Base-by-base conservation (phyloP, 345 rosid genomes). In the Moringa oleifera region DNA sequence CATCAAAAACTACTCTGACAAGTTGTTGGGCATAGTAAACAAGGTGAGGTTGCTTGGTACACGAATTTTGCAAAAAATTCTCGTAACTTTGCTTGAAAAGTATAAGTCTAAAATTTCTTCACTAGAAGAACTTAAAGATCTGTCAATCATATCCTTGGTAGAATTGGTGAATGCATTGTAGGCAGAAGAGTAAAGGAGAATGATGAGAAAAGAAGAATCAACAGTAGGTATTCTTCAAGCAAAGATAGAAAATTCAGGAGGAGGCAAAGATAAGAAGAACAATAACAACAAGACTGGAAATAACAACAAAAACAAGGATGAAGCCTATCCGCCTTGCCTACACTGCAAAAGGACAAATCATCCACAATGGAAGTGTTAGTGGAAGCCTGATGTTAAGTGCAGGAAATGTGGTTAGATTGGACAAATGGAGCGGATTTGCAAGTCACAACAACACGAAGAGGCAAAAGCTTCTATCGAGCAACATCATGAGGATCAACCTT, bases 71-170 rank as follows among this genome's bases (percentile, higher is more conserved):
- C n/a, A 68, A 18, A 60, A 60, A 25, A 37, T 59, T 36, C 19
- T 68, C 24, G 55, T 68, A 0, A 51, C 15, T 7, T 17, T 68
- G 8, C 66, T 13, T 28, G 22, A 59, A 25, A 67, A 53, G 22
- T 67, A 15, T 58, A 46, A 67, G 19, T 19, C 59, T 18, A 59
- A 15, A 36, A 59, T 67, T 20, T 31, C 53, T 11, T 53, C 37
- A 18, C 31, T 67, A 18, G 59, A 67, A 54, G 28, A 67, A 24
- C 28, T 52, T 17, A 67, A 53, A 28, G 53, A 59, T 55, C 23
- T 64, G 21, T 64, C 68, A 54, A 54, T 2, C 23, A 46, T 57
- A n/a, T 13, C 36, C 37, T 59, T 67, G 28, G 71, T 53, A 59
- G 47, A 67, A 8, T 51, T 67, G 23, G 23, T 66, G 24, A 66